A percentile compares a stretch with the other conserved stretches of the same genome.
Evolutionary conservation across 2,329 filamentous ascomycete genomes (phyloP).

Genomic region (Calonectria naviculata): DNA sequence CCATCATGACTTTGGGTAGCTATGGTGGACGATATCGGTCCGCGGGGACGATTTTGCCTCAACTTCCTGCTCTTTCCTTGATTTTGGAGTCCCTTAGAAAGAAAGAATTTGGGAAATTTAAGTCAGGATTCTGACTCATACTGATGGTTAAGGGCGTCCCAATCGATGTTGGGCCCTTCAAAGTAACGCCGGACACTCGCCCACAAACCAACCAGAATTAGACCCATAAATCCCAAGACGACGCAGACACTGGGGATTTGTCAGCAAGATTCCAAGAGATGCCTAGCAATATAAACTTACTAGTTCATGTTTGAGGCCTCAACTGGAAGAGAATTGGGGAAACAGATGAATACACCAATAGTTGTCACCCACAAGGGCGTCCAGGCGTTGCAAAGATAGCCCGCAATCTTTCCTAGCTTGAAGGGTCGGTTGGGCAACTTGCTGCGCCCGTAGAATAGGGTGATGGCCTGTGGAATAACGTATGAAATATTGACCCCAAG

Average conservation of each 20-base stretch:
- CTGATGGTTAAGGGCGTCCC: not conserved
- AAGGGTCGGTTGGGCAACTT: slow-evolving; percentile 30
- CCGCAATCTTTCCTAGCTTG: slow-evolving; percentile 28
- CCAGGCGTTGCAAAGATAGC: slow-evolving; percentile 35
- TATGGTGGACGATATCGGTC: too few species aligned
- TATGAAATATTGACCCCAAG: slow-evolving; percentile 45
- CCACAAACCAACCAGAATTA: slow-evolving; percentile 15
- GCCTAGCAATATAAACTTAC: not conserved
- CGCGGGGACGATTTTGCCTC: too few species aligned
- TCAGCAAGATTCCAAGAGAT: not conserved
- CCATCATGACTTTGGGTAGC: too few species aligned
- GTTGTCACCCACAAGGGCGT: slow-evolving; percentile 30
- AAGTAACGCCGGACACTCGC: slow-evolving; percentile 1
- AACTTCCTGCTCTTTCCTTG: too few species aligned
- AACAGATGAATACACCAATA: slow-evolving; percentile 36
- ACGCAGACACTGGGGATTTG: slow-evolving; percentile 5
- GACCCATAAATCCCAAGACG: slow-evolving; percentile 9
- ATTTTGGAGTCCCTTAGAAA: too few species aligned
- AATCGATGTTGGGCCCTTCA: slow-evolving; percentile 13
- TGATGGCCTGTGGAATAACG: slow-evolving; percentile 40
- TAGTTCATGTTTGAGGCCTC: slow-evolving; percentile 19
- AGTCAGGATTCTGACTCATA: not conserved
- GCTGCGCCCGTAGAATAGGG: slow-evolving; percentile 27
- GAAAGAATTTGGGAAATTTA: too few species aligned
- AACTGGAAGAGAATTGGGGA: slow-evolving; percentile 24